These are phyloP conservation scores for Thielaviopsis musarum DNA, from an alignment of 2,329 filamentous ascomycete species.

Conservation along the genomic window DNA sequence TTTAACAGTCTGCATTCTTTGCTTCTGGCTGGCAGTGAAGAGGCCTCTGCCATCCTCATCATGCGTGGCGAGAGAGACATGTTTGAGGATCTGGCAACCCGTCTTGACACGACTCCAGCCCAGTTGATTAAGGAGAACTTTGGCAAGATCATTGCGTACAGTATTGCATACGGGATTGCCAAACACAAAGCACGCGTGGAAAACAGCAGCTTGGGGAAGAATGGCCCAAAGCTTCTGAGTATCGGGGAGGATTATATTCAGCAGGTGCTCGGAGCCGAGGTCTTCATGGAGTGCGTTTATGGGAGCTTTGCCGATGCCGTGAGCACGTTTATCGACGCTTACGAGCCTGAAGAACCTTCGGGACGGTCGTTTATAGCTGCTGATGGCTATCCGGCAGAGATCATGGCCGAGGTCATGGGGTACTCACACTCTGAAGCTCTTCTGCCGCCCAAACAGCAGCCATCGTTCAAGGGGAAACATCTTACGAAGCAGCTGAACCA, in stretches of 20 bases:
- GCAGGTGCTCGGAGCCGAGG: conserved; percentile 48
- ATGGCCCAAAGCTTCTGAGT: not conserved
- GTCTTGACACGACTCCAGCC: conserved; percentile 35
- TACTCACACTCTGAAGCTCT: conserved; percentile 47
- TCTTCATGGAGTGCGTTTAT: conserved; percentile 46
- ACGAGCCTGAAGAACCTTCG: conserved; percentile 60
- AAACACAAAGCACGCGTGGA: conserved; percentile 5
- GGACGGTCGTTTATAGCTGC: conserved; percentile 50
- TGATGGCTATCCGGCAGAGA: conserved; percentile 41
- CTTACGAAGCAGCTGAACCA: conserved; percentile 60
- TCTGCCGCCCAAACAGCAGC: conserved; percentile 68
- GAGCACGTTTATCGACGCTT: conserved; percentile 55
- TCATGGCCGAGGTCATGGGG: conserved; percentile 50
- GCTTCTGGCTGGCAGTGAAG: conserved; percentile 52
- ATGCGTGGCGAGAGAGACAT: conserved; percentile 61
- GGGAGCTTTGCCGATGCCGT: conserved; percentile 62
- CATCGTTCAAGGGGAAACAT: conserved; percentile 65
- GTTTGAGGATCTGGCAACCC: conserved; percentile 39
- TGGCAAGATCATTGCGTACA: conserved; percentile 65
- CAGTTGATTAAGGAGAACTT: conserved; percentile 54
- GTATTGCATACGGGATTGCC: conserved; percentile 44
- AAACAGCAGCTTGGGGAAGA: not conserved
- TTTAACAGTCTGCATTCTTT: conserved; percentile 55
- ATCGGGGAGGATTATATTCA: conserved; percentile 11
- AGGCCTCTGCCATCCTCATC: conserved; percentile 62